Evolutionary conservation across 2,329 filamentous ascomycete genomes (phyloP).

Genomic region (Monilinia polystroma): DNA sequence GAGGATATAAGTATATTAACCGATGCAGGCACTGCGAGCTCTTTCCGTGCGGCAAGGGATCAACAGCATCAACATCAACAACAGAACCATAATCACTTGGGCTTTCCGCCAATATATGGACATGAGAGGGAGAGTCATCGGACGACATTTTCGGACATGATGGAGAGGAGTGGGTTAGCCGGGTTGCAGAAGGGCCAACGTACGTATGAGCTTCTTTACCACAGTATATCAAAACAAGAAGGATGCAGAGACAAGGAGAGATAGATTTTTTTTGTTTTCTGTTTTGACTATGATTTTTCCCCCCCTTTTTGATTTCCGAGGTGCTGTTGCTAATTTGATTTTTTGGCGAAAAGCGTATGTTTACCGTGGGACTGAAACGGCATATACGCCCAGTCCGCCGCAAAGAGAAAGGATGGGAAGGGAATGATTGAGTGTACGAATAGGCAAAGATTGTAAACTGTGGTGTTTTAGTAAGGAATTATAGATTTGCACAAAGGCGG

Average conservation of each 20-base stretch:
- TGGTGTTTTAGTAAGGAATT: not conserved
- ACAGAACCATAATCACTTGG: conserved; percentile 10
- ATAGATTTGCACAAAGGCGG: too few relatives aligned
- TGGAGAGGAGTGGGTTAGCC: conserved; percentile 48
- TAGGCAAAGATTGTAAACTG: not conserved
- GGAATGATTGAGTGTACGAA: not conserved
- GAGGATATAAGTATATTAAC: conserved; percentile 56
- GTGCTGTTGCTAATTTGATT: conserved; percentile 10
- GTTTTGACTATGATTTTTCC: not conserved
- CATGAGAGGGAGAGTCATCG: conserved; percentile 28
- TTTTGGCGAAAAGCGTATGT: conserved; percentile 21
- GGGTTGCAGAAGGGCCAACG: conserved; percentile 40
- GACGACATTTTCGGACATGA: conserved; percentile 54
- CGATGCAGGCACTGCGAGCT: conserved; percentile 47
- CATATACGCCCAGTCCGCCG: conserved; percentile 19
- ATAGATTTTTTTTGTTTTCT: not conserved
- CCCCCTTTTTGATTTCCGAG: not conserved
- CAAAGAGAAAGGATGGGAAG: conserved; percentile 3
- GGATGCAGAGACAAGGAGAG: not conserved
- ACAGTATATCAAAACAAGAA: conserved; percentile 5
- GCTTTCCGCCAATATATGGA: not conserved
- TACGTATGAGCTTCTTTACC: conserved; percentile 28
- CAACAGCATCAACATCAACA: conserved; percentile 1
- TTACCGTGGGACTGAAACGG: conserved; percentile 18
- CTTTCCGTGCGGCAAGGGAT: conserved; percentile 27